phyloP scores from a whole-genome alignment of 2,329 filamentous ascomycete genomes.

The Lecanicillium sp. region DNA sequence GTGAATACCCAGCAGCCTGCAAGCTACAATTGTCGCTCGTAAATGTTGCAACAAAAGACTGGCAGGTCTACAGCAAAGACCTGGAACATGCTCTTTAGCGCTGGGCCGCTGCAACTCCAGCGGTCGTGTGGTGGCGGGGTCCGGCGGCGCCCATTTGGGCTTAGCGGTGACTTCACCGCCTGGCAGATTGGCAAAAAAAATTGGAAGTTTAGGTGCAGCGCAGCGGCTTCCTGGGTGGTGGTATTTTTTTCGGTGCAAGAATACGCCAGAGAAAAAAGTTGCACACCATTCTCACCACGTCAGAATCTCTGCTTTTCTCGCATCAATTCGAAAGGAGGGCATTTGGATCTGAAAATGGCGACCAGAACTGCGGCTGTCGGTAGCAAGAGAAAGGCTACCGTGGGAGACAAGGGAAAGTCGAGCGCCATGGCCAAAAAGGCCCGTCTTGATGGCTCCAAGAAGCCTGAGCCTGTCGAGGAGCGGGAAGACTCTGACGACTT shows the following conservation, averaged over 20 bases:
- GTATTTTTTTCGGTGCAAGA: slow-evolving; percentile 8
- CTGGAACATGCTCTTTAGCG: neutral
- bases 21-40: neutral
- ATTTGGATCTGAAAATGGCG: slow-evolving; percentile 35
- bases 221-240: neutral
- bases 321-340: slow-evolving; percentile 2
- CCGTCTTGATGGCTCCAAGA: slow-evolving; percentile 32
- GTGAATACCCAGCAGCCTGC: neutral
- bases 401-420: slow-evolving; percentile 36
- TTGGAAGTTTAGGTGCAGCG: slow-evolving; percentile 9
- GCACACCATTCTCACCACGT: slow-evolving; percentile 1
- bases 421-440: slow-evolving; percentile 46
- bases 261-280: slow-evolving; percentile 4
- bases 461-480: slow-evolving; percentile 25
- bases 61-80: slow-evolving; percentile 3
- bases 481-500: slow-evolving; percentile 34
- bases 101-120: neutral
- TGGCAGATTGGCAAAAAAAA: slow-evolving; percentile 27
- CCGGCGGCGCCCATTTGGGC: slow-evolving; percentile 1
- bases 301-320: slow-evolving; percentile 9
- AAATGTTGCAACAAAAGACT: neutral
- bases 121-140: slow-evolving; percentile 15
- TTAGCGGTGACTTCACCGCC: slow-evolving; percentile 27
- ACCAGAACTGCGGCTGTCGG: slow-evolving; percentile 41
- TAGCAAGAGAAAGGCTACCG: slow-evolving; percentile 52